Percentiles rank a stretch among this genome's conserved stretches.
phyloP scores from a whole-genome alignment of 1,284 basidiomycete species.

The Boletus sp. region DNA sequence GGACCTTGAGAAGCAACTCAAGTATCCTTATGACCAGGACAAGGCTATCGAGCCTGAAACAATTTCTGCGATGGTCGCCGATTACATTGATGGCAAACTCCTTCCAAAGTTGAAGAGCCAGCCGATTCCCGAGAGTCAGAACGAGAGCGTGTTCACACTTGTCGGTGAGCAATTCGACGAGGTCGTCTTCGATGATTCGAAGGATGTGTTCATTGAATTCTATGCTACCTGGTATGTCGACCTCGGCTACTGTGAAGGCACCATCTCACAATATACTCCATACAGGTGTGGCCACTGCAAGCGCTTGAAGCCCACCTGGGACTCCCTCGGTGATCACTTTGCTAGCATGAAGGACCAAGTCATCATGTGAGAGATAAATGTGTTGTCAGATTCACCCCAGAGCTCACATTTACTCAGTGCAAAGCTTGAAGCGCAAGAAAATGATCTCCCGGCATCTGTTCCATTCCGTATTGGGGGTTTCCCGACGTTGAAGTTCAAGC shows the following conservation, averaged over 20 bases:
- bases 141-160: constrained; percentile 82
- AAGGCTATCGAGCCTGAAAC: constrained; percentile 61
- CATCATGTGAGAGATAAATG: constrained; percentile 66
- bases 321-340: constrained; percentile 88
- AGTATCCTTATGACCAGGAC: constrained; percentile 85
- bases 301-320: constrained; percentile 95
- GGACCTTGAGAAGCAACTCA: constrained; percentile 81
- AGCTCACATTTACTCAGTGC: constrained; percentile 56
- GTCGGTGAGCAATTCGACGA: constrained; percentile 93
- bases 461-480: constrained; percentile 89
- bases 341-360: constrained; percentile 77
- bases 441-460: constrained; percentile 89
- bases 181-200: constrained; percentile 83
- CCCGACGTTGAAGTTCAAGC: constrained; percentile 98
- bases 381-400: constrained; percentile 6
- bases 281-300: constrained; percentile 93
- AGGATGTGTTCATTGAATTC: constrained; percentile 98
- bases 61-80: constrained; percentile 63
- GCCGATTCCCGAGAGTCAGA: constrained; percentile 83
- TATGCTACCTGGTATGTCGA: constrained; percentile 91
- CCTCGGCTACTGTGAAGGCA: background rate
- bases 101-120: constrained; percentile 90
- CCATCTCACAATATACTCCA: background rate
- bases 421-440: constrained; percentile 97
- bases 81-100: constrained; percentile 77